These are phyloP conservation scores for Coemansia sp. DNA, from an alignment of 192 early-diverging fungal genomes.

Conservation along the genomic window DNA sequence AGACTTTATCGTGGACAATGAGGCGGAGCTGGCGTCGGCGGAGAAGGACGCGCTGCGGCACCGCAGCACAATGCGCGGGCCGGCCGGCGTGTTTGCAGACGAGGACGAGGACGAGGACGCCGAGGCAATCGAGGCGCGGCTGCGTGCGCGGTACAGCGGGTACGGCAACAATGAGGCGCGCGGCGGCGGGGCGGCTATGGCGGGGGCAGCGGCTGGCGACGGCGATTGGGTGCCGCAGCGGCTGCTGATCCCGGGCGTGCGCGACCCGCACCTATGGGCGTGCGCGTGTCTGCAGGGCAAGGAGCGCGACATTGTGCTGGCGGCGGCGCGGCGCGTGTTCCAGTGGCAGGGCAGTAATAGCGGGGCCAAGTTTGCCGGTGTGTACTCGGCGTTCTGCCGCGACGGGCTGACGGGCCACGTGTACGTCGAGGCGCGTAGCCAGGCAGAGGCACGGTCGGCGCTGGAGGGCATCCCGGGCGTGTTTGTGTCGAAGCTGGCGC, in stretches of 20 bases:
- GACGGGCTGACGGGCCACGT: constrained; percentile 89
- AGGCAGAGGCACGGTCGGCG: constrained; percentile 78
- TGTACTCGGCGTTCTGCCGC: constrained; percentile 81
- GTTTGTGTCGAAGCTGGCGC: constrained; percentile 66
- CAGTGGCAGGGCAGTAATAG: constrained; percentile 68
- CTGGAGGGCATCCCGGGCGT: constrained; percentile 78
- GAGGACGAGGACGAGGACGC: constrained; percentile 79
- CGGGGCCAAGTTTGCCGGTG: constrained; percentile 65
- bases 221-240: constrained; percentile 67
- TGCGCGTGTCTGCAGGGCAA: constrained; percentile 83
- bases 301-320: constrained; percentile 86
- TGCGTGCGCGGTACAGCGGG: constrained; percentile 76
- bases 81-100: constrained; percentile 57
- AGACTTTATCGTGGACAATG: constrained; percentile 64
- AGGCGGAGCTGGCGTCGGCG: constrained; percentile 68
- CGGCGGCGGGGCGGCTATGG: constrained; percentile 54
- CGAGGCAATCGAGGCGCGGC: constrained; percentile 77
- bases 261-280: constrained; percentile 93
- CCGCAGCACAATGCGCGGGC: constrained; percentile 61
- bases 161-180: constrained; percentile 51
- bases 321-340: constrained; percentile 75
- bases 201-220: constrained; percentile 55
- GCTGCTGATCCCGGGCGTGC: constrained; percentile 80
- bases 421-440: constrained; percentile 86
- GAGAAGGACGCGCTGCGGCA: constrained; percentile 58